These are phyloP conservation scores for Suillus brevipes DNA, from an alignment of 768 basidiomycete species.

Conservation along the genomic window DNA sequence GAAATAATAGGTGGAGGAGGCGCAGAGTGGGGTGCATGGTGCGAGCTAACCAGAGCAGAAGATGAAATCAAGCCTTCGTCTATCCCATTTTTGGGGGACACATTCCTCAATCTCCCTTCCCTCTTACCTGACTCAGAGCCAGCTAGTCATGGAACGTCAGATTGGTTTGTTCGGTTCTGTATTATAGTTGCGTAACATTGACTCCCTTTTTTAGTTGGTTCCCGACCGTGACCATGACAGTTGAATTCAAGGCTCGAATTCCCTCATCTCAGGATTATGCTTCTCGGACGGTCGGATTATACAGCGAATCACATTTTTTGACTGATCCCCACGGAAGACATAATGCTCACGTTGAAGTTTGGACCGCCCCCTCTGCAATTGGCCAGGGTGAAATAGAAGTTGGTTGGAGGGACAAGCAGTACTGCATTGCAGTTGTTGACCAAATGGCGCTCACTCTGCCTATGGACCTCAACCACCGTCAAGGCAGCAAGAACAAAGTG, in stretches of 20 bases:
- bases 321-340: constrained; percentile 57
- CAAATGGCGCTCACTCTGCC: constrained; percentile 58
- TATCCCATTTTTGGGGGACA: constrained; percentile 59
- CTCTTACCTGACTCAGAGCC: constrained; percentile 50
- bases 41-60: constrained; percentile 42
- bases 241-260: constrained; percentile 66
- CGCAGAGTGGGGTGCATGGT: constrained; percentile 59
- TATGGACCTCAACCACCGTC: constrained; percentile 27
- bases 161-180: constrained; percentile 15
- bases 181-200: background rate
- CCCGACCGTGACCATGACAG: constrained; percentile 58
- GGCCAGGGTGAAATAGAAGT: constrained; percentile 42
- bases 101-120: constrained; percentile 44
- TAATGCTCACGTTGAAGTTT: constrained; percentile 59
- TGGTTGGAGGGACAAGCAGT: constrained; percentile 62
- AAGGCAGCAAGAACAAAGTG: constrained; percentile 15
- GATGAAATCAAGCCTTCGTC: constrained; percentile 49
- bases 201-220: constrained; percentile 46
- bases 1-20: constrained; percentile 53
- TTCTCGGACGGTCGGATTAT: constrained; percentile 56
- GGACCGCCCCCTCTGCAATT: constrained; percentile 61
- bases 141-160: constrained; percentile 21
- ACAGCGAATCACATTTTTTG: constrained; percentile 51
- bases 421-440: constrained; percentile 61
- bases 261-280: constrained; percentile 46